Evolutionary conservation across 2,329 filamentous ascomycete species (phyloP).

Genomic region (Arthroderma uncinatum): DNA sequence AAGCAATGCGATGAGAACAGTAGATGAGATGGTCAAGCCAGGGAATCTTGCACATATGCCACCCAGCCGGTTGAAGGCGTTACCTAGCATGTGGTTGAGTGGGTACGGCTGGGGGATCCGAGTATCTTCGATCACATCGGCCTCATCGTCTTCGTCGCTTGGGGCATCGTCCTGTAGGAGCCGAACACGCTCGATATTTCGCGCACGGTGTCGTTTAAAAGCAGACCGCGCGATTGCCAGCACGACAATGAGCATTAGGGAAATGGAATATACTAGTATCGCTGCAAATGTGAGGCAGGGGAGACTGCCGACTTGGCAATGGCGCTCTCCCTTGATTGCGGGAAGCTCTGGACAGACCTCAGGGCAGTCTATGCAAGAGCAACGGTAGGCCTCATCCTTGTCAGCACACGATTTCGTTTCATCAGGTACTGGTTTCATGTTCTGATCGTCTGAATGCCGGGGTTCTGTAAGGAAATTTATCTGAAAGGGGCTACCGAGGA

Average conservation of each 20-base stretch:
- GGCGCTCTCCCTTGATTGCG: conserved; percentile 54
- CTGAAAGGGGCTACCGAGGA: conserved; percentile 86
- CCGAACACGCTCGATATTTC: conserved; percentile 70
- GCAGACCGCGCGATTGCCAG: conserved; percentile 63
- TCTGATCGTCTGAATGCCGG: conserved; percentile 48
- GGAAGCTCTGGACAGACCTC: conserved; percentile 74
- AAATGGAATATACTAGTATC: conserved; percentile 70
- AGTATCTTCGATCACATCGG: conserved; percentile 63
- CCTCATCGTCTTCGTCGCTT: conserved; percentile 91
- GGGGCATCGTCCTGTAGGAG: conserved; percentile 72
- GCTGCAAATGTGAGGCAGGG: conserved; percentile 90
- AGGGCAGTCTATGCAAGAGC: conserved; percentile 87
- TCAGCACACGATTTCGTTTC: conserved; percentile 80
- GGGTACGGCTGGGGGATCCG: conserved; percentile 67
- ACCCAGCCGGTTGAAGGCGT: conserved; percentile 67
- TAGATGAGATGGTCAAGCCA: conserved; percentile 64
- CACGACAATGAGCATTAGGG: conserved; percentile 56
- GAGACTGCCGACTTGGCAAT: conserved; percentile 75
- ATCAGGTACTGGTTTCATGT: conserved; percentile 63
- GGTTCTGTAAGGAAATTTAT: conserved; percentile 70
- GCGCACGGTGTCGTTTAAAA: conserved; percentile 60
- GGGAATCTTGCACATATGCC: conserved; percentile 74
- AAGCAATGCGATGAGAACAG: conserved; percentile 62
- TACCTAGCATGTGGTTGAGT: conserved; percentile 73
- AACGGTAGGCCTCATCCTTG: conserved; percentile 71